Conservation (phyloP, 2,329 filamentous ascomycete species). For the Stachybotrys chartarum region DNA sequence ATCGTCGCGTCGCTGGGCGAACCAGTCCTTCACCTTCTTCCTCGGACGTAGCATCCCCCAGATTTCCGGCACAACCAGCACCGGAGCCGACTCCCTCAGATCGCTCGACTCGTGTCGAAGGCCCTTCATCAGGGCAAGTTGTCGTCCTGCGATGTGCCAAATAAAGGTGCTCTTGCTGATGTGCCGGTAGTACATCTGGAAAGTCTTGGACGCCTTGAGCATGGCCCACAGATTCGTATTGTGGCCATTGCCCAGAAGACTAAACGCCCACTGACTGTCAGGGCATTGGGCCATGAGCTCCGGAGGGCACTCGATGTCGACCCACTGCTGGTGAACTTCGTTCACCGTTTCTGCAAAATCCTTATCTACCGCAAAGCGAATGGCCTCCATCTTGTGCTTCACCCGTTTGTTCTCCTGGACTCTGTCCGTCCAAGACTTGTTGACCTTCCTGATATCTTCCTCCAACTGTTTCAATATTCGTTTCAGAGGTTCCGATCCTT, state of each 20-base stretch:
- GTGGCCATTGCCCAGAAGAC: slow-evolving; percentile 17
- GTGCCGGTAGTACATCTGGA: slow-evolving; percentile 26
- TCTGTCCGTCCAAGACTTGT: slow-evolving; percentile 22
- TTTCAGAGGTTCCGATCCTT: slow-evolving; percentile 18
- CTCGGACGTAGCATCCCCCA: slow-evolving; percentile 30
- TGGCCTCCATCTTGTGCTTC: slow-evolving; percentile 6
- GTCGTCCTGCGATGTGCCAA: slow-evolving; percentile 41
- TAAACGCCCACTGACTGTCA: slow-evolving; percentile 14
- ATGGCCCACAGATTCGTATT: slow-evolving; percentile 36
- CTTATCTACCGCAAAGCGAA: neutral
- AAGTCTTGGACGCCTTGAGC: slow-evolving; percentile 42
- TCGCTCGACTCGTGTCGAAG: slow-evolving; percentile 9
- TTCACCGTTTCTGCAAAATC: neutral
- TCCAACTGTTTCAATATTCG: slow-evolving; percentile 24
- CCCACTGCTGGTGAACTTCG: slow-evolving; percentile 32
- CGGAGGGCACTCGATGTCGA: slow-evolving; percentile 28
- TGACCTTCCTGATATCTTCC: slow-evolving; percentile 21
- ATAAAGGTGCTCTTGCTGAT: slow-evolving; percentile 22
- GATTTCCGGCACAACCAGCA: slow-evolving; percentile 27
- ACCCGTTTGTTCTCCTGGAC: neutral
- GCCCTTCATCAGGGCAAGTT: slow-evolving; percentile 42
- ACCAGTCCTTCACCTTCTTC: slow-evolving; percentile 12
- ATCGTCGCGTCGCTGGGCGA: neutral
- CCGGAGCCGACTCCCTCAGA: slow-evolving; percentile 11
- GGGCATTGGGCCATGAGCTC: slow-evolving; percentile 3